Conservation (phyloP, 192 early-diverging fungal genomes). For the Backusella australiensis region DNA sequence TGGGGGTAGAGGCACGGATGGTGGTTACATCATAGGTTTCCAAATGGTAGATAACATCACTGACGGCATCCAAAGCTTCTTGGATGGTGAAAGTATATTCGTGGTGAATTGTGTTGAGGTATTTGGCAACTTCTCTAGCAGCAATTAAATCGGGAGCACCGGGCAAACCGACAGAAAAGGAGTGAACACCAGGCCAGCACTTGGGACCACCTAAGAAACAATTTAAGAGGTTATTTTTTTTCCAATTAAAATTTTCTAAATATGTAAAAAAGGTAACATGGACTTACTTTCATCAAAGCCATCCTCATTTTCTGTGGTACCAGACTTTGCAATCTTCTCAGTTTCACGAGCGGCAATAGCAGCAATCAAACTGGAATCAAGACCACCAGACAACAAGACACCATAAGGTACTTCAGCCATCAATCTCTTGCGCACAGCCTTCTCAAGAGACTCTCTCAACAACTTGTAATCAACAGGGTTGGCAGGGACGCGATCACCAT, state of each 20-base stretch:
- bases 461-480: slow-evolving; percentile 62
- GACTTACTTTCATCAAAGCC: slow-evolving; percentile 55
- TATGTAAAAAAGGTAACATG: background rate
- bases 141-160: slow-evolving; percentile 92
- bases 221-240: background rate
- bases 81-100: slow-evolving; percentile 95
- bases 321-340: slow-evolving; percentile 56
- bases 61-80: slow-evolving; percentile 93
- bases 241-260: background rate
- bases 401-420: slow-evolving; percentile 99
- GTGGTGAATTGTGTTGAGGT: slow-evolving; percentile 91
- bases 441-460: slow-evolving; percentile 79
- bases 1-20: slow-evolving; percentile 96
- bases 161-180: slow-evolving; percentile 94
- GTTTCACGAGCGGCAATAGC: slow-evolving; percentile 89
- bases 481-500: slow-evolving; percentile 53
- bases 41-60: slow-evolving; percentile 94
- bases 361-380: slow-evolving; percentile 95
- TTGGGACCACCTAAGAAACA: slow-evolving; percentile 46
- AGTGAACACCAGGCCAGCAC: slow-evolving; percentile 91
- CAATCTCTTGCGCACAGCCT: slow-evolving; percentile 90
- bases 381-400: slow-evolving; percentile 90
- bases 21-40: slow-evolving; percentile 99
- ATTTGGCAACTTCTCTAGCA: slow-evolving; percentile 86
- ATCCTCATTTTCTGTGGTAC: slow-evolving; percentile 48